phyloP scores from a whole-genome alignment of 768 basidiomycete genomes.

The Collybia nuda region DNA sequence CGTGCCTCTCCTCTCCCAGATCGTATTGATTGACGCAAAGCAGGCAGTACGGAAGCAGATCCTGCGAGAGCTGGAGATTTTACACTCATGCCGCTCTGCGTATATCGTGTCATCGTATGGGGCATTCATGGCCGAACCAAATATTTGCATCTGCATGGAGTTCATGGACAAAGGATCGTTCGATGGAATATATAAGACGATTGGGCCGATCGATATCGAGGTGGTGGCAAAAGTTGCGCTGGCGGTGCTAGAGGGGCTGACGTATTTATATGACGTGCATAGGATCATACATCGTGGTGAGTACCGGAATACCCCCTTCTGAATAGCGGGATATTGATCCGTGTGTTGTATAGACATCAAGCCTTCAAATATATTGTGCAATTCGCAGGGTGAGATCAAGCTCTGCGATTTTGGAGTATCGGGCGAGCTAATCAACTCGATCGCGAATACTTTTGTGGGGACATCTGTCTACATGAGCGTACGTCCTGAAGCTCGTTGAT shows the following conservation, averaged over 20 bases:
- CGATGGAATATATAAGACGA: slow-evolving; percentile 93
- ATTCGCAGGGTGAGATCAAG: slow-evolving; percentile 94
- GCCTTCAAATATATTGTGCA: slow-evolving; percentile 95
- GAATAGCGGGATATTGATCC: neutral
- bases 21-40: slow-evolving; percentile 96
- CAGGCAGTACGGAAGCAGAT: slow-evolving; percentile 96
- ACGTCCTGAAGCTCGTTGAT: too few relatives aligned
- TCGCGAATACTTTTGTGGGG: slow-evolving; percentile 98
- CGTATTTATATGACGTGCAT: slow-evolving; percentile 95
- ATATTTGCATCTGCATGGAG: slow-evolving; percentile 99
- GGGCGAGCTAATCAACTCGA: slow-evolving; percentile 97
- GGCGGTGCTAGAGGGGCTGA: slow-evolving; percentile 92
- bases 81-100: slow-evolving; percentile 92
- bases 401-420: slow-evolving; percentile 99
- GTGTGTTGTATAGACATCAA: slow-evolving; percentile 77
- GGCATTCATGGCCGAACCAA: slow-evolving; percentile 94
- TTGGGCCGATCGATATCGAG: slow-evolving; percentile 87
- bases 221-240: slow-evolving; percentile 94
- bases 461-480: slow-evolving; percentile 99
- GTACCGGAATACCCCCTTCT: slow-evolving; percentile 20
- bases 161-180: slow-evolving; percentile 92
- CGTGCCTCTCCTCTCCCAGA: slow-evolving; percentile 54
- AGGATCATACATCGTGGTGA: slow-evolving; percentile 97
- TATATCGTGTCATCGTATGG: slow-evolving; percentile 98
- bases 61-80: slow-evolving; percentile 94